Evolutionary conservation across 1,284 basidiomycete species (phyloP), one percentile per base, ranked within the genome.

Genomic region (Polyporus tsugae): DNA sequence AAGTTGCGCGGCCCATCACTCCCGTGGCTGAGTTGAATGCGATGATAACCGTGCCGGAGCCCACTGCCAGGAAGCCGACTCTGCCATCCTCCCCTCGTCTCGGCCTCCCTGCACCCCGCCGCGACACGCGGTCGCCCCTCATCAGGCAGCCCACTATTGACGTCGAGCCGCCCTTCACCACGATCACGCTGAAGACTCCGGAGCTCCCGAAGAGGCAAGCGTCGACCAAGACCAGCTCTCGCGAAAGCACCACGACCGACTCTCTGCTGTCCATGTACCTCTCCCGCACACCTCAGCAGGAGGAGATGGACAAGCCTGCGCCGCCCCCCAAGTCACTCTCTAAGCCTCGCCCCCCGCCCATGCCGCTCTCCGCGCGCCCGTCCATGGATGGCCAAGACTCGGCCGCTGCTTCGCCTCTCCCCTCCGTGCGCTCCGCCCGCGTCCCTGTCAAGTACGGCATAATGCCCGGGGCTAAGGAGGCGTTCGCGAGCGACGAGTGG

Each of bases 1-100:
- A 65, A 22, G 74, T 82, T 60, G 76, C 78, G 22, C 80, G 81
- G 38, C 70, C 79, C 13, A 84, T 84, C 63, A 78, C 79, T 0
- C 80, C 81, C n/a, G 74, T 77, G 6, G 72, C 74, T 29, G 77
- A 80, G 41, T 75, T 80, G 25, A 76, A 81, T 22, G 74, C 75
- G 38, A 77, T 78, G 63, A 72, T 83, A 57, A 69, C 75, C 41
- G 67, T 74, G 6, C 76, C 76, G 7, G 74, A 75, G 63, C 75
- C 75, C 7, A 67, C 69, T 4, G 66, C 63, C 41, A 68, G 62
- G 63, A 74, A 72, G 68, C 70, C 69, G 60, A 66, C 60, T 9
- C 57, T 72, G 33, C 66, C 74, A 4, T 62, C 68, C 44, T 71
- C 65, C 57, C 63, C 66, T 35, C 71, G 71, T 58, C 62, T 69